Base-by-base conservation (phyloP, 371 early-diverging fungal genomes). In the Mortierella sp. region DNA sequence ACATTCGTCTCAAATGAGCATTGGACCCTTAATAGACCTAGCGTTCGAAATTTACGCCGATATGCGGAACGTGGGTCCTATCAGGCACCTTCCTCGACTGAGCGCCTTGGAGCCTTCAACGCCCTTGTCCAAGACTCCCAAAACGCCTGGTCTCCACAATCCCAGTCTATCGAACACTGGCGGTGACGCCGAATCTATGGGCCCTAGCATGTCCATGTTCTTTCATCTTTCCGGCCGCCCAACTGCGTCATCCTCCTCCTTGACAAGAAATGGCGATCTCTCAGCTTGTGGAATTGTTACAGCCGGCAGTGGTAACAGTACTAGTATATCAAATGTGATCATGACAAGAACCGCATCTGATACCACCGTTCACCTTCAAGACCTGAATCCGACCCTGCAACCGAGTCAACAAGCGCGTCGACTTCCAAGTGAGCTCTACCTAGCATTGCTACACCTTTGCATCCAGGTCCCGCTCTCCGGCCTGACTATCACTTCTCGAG, bases 11-110 rank as follows among this genome's bases (percentile, higher is more conserved):
- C 21, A 43, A 14, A 70, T 63, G 64, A 47, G 59, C 2, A 52
- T 72, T 15, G 64, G 73, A 11, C 73, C 58, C 4, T 24, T 72
- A 32, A 48, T 72, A 6, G 73, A 72, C 34, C 32, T 72, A 23
- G 73, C 62, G 2, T 72, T 72, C 24, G 73, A 72, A 47, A 67
- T 72, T 9, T 72, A 61, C 42, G 61, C 73, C 9, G 73, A 72
- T 19, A 66, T 72, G 67, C 42, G 73, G 5, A 66, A 67, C 37
- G 31, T 62, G n/a, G 58, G 63, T 12, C 59, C 73, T 11, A 72
- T 72, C 26, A 67, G 73, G 12, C 23, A 42, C 2, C 39, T 72
- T 3, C 62, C 73, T 3, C 60, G 43, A 4, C 19, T 72, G 15
- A 42, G 34, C n/a, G 27, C 66, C 11, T 50, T 54, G 23, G 53